Base-by-base conservation (phyloP, 805 yeast species). In the Maudiozyma bulderi region DNA sequence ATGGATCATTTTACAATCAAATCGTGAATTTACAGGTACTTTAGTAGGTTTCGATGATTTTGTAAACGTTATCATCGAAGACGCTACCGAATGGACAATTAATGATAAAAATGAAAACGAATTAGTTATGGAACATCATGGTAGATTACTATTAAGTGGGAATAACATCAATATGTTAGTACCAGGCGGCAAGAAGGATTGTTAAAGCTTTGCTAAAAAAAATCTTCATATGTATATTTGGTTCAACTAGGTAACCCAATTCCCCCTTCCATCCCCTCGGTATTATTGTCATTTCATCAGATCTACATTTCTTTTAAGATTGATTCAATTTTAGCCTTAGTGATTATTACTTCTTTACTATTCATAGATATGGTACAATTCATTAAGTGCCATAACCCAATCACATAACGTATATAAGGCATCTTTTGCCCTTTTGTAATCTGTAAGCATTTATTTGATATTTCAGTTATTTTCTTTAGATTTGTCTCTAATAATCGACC, bases 11-110 rank as follows among this genome's bases (percentile, higher is more conserved):
- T 72, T 87, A 69, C 74, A 75, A 63, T 73, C 76, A 20, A 72
- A 75, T 50, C 80, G 80, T 63, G 97, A 90, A 64, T 93, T 88
- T 63, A 75, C 77, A n/a, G 99, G 99, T 1, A 86, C 81, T 4
- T 72, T 93, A 46, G 78, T 84, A 31, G 98, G 98, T 1, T 91
- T 91, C 66, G 99, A 93, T 64, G 98, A 93, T 67, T 91, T 84
- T 59, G 97, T 93, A 52, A 93, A 87, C 62, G 81, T 90, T 67
- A 95, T 93, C 9, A 73, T 93, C 47, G 86, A 85, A 57, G 82
- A 90, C 57, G 97, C 65, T 11, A 57, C 57, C 3, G 67, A 62
- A 47, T 64, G 62, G 53, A 54, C 50, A 15, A 49, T 52, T 34
- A 53, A 49, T 28, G 52, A 47, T n/a, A 51, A 50, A n/a, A 52